phyloP scores from a whole-genome alignment of 2,329 filamentous ascomycete species.

The Rhynchosporium graminicola region DNA sequence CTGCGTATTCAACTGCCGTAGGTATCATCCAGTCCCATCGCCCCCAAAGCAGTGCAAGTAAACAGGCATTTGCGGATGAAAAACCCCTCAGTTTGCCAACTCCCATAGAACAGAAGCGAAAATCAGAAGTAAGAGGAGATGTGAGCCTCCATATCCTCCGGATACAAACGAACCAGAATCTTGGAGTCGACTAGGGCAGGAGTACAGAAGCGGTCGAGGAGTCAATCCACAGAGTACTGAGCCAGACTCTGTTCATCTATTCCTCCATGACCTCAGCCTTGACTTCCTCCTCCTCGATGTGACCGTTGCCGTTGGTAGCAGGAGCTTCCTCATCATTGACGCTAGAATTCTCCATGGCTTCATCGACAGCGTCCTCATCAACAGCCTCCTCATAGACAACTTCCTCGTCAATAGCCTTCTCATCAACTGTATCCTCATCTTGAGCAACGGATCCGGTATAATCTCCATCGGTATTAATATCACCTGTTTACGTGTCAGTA shows the following conservation, averaged over 20 bases:
- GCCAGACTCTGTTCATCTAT: constrained; percentile 8
- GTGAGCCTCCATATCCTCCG: neutral
- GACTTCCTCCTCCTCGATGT: constrained; percentile 4
- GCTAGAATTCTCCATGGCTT: constrained; percentile 6
- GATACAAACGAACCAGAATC: constrained; percentile 6
- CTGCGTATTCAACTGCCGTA: constrained; percentile 1
- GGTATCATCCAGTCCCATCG: neutral
- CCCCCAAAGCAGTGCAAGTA: constrained; percentile 3
- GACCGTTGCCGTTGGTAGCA: neutral
- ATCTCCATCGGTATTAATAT: neutral
- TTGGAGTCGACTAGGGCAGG: neutral
- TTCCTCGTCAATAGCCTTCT: constrained; percentile 14
- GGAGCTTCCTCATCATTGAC: constrained; percentile 6
- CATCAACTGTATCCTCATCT: neutral
- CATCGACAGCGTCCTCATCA: constrained; percentile 4
- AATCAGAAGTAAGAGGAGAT: neutral
- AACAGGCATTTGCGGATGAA: neutral
- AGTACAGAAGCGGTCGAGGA: constrained; percentile 1
- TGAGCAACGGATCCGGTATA: neutral
- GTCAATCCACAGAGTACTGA: constrained; percentile 10
- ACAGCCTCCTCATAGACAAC: constrained; percentile 5
- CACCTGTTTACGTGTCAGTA: neutral
- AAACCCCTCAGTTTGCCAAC: neutral
- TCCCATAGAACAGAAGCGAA: neutral
- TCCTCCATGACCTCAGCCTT: constrained; percentile 13